Evolutionary conservation across 1,284 basidiomycete genomes (phyloP).

Genomic region (Ganoderma multipileum): DNA sequence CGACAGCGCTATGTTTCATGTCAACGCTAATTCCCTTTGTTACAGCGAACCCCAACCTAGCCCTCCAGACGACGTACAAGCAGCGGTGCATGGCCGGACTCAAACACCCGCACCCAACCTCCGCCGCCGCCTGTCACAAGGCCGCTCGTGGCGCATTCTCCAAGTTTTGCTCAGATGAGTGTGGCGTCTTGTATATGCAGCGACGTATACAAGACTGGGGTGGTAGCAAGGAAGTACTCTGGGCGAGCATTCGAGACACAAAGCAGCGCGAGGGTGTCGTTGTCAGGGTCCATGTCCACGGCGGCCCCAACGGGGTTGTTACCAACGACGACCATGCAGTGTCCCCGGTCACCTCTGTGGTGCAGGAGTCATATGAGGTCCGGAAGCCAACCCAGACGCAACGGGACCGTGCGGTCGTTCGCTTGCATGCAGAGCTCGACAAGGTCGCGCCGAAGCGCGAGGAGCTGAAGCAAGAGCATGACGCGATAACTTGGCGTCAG

Average conservation of each 20-base stretch:
- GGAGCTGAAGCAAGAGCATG: slow-evolving; percentile 68
- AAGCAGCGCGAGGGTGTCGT: slow-evolving; percentile 74
- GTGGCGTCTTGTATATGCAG: slow-evolving; percentile 74
- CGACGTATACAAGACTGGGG: slow-evolving; percentile 68
- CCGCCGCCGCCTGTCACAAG: slow-evolving; percentile 73
- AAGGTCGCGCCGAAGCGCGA: slow-evolving; percentile 65
- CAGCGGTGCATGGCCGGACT: slow-evolving; percentile 72
- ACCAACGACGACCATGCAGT: not conserved
- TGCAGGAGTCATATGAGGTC: slow-evolving; percentile 30
- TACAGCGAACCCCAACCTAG: slow-evolving; percentile 64
- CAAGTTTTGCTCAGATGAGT: slow-evolving; percentile 86
- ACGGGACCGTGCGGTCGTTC: slow-evolving; percentile 57
- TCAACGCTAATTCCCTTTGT: not conserved
- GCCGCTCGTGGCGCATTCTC: slow-evolving; percentile 80
- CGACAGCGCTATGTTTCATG: not conserved
- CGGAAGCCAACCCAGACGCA: slow-evolving; percentile 43
- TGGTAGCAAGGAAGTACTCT: slow-evolving; percentile 65
- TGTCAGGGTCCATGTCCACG: slow-evolving; percentile 39
- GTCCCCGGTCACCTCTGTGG: slow-evolving; percentile 2
- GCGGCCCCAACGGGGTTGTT: slow-evolving; percentile 9
- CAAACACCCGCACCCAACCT: slow-evolving; percentile 63
- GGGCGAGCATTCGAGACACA: slow-evolving; percentile 74
- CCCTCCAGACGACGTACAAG: slow-evolving; percentile 81
- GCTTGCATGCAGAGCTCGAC: slow-evolving; percentile 58
- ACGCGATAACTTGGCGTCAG: slow-evolving; percentile 71